Evolutionary conservation across 441 rosid genomes (phyloP), one percentile per base, ranked within the genome.

Genomic region (Adansonia grandidieri): DNA sequence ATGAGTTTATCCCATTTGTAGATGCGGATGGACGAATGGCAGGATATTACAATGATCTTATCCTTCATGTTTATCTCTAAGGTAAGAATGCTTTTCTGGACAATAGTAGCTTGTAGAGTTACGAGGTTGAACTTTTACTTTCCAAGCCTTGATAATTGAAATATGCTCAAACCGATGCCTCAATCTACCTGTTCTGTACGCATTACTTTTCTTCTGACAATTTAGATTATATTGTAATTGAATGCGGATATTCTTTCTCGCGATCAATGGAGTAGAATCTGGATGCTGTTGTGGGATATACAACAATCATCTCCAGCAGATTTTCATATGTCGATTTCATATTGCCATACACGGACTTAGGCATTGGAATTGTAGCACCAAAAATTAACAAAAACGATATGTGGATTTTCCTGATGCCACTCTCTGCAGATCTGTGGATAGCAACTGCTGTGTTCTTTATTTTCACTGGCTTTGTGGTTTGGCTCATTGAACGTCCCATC

Each of bases 391-490:
- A 74, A 45, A 81, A 63, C 45, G 76, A 80, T 80, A 80, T 83
- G 72, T 88, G 91, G 91, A 76, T 86, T 76, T 88, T 91, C 82
- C 72, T 88, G 9, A 68, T 85, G 78, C 91, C 93, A 1, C 71
- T 89, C 80, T 78, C 78, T 9, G 81, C 53, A 81, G 84, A 77
- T 22, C 86, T 91, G 2, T 87, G 93, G 95, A 47, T 88, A 51
- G 81, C 88, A 0, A 82, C 63, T 0, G 72, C 67, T 37, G 5
- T 45, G 22, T 78, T 82, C 47, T 87, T 85, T 54, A 64, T 88
- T 56, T 69, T 81, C 67, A 87, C 80, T 0, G 89, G 88, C 13
- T 60, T 85, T 2, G 80, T 86, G 53, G 77, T 89, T 3, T 82
- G 88, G 83, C 71, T 88, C 4, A 77, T 91, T 20, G 94, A 91